phyloP scores from a whole-genome alignment of 768 basidiomycete species.

The Lentinula aciculospora region DNA sequence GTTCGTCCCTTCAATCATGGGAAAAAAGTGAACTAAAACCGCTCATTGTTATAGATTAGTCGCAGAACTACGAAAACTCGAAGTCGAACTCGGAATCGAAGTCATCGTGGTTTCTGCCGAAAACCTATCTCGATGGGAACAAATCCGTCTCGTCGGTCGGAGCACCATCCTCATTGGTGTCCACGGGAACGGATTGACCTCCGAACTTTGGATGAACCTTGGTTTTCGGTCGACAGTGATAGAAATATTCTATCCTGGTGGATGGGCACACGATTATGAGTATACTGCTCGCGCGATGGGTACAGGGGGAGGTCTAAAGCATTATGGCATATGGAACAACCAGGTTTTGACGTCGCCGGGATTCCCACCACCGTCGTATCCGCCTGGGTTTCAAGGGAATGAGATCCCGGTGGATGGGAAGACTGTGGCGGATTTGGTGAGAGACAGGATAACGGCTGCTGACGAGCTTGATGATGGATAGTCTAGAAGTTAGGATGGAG shows the following conservation, averaged over 20 bases:
- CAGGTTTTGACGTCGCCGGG: constrained; percentile 73
- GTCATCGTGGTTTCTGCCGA: constrained; percentile 87
- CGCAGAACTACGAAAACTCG: constrained; percentile 60
- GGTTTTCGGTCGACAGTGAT: constrained; percentile 80
- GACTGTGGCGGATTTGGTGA: constrained; percentile 39
- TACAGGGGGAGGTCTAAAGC: constrained; percentile 47
- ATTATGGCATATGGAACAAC: constrained; percentile 82
- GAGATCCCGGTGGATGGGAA: constrained; percentile 78
- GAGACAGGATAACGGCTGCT: neutral
- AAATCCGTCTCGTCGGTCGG: constrained; percentile 72
- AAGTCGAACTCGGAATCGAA: constrained; percentile 73
- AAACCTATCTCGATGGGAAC: constrained; percentile 72
- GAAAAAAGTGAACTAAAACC: neutral
- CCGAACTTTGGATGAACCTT: constrained; percentile 90
- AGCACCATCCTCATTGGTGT: constrained; percentile 44
- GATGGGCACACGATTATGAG: constrained; percentile 85
- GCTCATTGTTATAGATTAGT: constrained; percentile 43
- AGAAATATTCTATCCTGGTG: constrained; percentile 83
- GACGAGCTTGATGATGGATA: constrained; percentile 3
- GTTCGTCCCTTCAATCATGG: neutral
- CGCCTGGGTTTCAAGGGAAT: constrained; percentile 86
- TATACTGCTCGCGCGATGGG: constrained; percentile 73
- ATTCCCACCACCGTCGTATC: constrained; percentile 64
- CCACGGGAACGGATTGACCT: constrained; percentile 15
- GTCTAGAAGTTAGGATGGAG: too few species aligned